Conservation (phyloP, 2,329 filamentous ascomycete genomes). For the Metarhizium guizhouense region DNA sequence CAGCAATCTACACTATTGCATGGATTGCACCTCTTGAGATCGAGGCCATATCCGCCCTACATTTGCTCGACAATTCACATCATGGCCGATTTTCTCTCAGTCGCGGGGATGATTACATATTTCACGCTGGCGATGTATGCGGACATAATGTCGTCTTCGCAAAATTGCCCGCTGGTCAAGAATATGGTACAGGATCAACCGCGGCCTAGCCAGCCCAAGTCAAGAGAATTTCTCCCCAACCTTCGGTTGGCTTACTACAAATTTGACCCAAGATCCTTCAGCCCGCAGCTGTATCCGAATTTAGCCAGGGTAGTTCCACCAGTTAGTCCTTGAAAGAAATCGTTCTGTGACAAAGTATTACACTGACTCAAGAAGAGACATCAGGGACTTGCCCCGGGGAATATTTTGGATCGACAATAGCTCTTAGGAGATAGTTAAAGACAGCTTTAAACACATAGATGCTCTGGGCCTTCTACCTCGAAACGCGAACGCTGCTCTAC, state of each 20-base stretch:
- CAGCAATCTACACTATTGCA: background rate
- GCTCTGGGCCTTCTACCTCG: constrained; percentile 43
- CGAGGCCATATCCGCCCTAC: constrained; percentile 20
- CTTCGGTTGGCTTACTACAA: constrained; percentile 24
- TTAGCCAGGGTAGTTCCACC: too few relatives aligned
- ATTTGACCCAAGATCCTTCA: too few relatives aligned
- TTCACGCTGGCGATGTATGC: constrained; percentile 15
- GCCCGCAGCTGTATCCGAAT: too few relatives aligned
- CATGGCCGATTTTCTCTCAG: constrained; percentile 19
- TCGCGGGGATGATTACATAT: constrained; percentile 27
- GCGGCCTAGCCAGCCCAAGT: constrained; percentile 24
- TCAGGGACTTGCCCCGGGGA: background rate
- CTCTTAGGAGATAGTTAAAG: constrained; percentile 15
- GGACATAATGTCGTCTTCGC: constrained; percentile 22
- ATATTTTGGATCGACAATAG: constrained; percentile 31
- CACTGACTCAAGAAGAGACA: too few relatives aligned
- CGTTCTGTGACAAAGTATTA: too few relatives aligned
- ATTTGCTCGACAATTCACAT: constrained; percentile 24
- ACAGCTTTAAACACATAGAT: constrained; percentile 22
- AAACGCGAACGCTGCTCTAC: constrained; percentile 9
- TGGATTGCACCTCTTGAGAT: background rate
- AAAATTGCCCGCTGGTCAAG: constrained; percentile 21
- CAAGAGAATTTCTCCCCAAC: constrained; percentile 23
- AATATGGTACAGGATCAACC: constrained; percentile 24
- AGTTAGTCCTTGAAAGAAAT: too few relatives aligned